Evolutionary conservation across 1,284 basidiomycete species (phyloP).

Genomic region (Uromyces viciae-fabae): DNA sequence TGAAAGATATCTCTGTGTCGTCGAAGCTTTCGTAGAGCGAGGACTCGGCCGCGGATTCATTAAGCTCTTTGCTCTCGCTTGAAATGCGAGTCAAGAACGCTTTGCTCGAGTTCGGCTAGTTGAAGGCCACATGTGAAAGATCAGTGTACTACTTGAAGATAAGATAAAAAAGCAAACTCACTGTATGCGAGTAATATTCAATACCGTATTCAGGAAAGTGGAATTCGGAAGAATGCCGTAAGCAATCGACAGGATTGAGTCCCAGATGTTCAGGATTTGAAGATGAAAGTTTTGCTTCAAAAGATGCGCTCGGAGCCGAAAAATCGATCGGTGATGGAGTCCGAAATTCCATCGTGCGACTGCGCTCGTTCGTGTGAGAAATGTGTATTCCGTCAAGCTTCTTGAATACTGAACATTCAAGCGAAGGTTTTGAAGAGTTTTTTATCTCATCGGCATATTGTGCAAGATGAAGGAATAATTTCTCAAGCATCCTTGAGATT

Average conservation of each 20-base stretch:
- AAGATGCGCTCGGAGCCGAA: slow-evolving; percentile 12
- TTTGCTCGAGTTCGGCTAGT: background rate
- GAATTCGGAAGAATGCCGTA: slow-evolving; percentile 25
- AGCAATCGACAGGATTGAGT: slow-evolving; percentile 34
- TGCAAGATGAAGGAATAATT: slow-evolving; percentile 35
- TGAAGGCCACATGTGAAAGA: background rate
- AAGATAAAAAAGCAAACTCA: background rate
- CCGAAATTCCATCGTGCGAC: slow-evolving; percentile 22
- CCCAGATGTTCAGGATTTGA: background rate
- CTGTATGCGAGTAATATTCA: background rate
- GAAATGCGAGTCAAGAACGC: background rate
- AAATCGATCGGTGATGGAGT: slow-evolving; percentile 31
- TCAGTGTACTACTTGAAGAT: too few species aligned
- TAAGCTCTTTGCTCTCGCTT: background rate
- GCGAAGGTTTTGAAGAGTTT: slow-evolving; percentile 30
- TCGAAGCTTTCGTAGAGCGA: background rate
- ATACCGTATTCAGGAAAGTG: background rate
- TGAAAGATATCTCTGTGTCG: slow-evolving; percentile 15
- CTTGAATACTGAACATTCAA: slow-evolving; percentile 29
- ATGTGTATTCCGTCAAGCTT: slow-evolving; percentile 16
- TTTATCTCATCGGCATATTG: slow-evolving; percentile 40
- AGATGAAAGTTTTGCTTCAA: background rate
- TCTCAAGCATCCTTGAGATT: slow-evolving; percentile 29
- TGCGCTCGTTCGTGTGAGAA: slow-evolving; percentile 38
- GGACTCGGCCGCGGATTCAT: slow-evolving; percentile 5